Percentiles rank a stretch among this genome's conserved stretches.
Evolutionary conservation across 345 rosid species (phyloP).

Genomic region (Orychophragmus violaceus): DNA sequence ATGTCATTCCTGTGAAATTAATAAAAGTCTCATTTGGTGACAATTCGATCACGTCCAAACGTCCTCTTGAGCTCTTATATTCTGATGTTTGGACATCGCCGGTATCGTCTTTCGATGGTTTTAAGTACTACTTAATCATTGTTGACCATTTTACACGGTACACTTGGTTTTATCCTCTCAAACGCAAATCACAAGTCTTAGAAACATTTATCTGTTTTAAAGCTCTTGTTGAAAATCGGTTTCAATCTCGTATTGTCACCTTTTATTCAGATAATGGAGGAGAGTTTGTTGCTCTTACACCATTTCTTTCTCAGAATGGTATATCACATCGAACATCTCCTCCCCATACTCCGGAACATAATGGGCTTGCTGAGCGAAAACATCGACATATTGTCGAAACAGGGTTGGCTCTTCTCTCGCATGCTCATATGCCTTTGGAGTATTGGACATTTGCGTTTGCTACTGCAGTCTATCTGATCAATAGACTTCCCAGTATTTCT

Average conservation of each 20-base stretch:
- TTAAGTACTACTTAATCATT: too few species aligned
- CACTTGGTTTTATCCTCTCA: not conserved
- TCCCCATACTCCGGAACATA: not conserved
- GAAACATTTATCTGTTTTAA: not conserved
- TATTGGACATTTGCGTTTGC: not conserved
- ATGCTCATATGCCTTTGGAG: not conserved
- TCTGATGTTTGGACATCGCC: too few species aligned
- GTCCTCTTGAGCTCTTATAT: too few species aligned
- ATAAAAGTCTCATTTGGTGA: too few species aligned
- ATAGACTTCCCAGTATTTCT: not conserved
- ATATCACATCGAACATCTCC: not conserved
- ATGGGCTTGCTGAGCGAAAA: not conserved
- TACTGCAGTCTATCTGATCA: not conserved
- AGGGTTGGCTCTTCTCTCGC: too few species aligned
- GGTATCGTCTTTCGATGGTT: too few species aligned
- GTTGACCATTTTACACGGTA: too few species aligned
- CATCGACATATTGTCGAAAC: too few species aligned
- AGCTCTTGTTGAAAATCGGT: not conserved
- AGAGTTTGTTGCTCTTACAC: not conserved
- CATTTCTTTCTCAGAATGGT: not conserved
- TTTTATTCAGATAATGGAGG: too few species aligned
- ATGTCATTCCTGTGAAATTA: too few species aligned
- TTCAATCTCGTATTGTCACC: not conserved
- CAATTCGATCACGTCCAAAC: too few species aligned
- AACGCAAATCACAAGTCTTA: not conserved